phyloP scores from a whole-genome alignment of 495 filamentous ascomycete species.

The Xylaria venustula region DNA sequence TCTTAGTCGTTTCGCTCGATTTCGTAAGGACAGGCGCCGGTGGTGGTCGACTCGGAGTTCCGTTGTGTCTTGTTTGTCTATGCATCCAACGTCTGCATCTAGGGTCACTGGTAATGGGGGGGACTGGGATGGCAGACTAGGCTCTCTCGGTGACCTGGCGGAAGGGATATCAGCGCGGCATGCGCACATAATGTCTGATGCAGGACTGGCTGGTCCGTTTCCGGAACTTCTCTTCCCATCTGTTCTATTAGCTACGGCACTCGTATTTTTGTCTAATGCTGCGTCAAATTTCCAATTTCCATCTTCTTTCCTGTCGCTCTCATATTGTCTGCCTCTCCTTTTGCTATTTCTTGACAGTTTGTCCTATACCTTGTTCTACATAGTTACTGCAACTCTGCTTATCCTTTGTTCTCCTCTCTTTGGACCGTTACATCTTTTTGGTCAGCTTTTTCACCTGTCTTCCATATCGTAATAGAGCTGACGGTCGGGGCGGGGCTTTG shows the following conservation, averaged over 20 bases:
- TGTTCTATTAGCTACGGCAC: constrained; percentile 53
- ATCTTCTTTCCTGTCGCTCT: background rate
- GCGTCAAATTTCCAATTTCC: constrained; percentile 23
- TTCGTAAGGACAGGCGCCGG: constrained; percentile 28
- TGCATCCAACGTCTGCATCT: constrained; percentile 40
- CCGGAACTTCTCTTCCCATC: constrained; percentile 40
- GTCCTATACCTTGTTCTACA: constrained; percentile 18
- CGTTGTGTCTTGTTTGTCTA: constrained; percentile 30
- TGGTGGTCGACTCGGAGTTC: constrained; percentile 25
- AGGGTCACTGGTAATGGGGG: constrained; percentile 47
- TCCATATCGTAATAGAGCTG: constrained; percentile 21
- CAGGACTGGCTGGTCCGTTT: constrained; percentile 55
- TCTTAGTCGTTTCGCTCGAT: constrained; percentile 26
- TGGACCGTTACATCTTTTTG: constrained; percentile 1
- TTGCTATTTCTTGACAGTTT: constrained; percentile 8
- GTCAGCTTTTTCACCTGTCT: background rate
- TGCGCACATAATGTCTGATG: constrained; percentile 53
- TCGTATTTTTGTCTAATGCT: constrained; percentile 44
- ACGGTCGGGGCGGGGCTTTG: constrained; percentile 11
- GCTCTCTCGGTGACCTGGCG: constrained; percentile 31
- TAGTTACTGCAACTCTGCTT: constrained; percentile 12
- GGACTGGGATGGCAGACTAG: constrained; percentile 40
- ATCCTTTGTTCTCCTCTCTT: constrained; percentile 12
- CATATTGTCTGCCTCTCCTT: background rate
- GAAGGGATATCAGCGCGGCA: constrained; percentile 37